Base-by-base conservation (phyloP, 2,329 filamentous ascomycete genomes). In the Aureobasidium sp. region DNA sequence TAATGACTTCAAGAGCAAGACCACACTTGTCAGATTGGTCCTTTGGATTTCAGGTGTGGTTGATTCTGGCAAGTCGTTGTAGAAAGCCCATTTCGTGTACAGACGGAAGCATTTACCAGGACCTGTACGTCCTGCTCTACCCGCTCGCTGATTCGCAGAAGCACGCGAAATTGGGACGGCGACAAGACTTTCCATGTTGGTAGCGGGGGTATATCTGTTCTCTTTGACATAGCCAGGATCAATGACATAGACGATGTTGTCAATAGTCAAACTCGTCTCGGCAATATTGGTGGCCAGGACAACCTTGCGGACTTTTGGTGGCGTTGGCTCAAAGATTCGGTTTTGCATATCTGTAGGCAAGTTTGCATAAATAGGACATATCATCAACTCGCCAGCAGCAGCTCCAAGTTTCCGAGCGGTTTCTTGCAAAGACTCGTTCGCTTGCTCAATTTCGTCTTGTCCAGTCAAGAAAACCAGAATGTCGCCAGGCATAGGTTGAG, bases 211-310 rank as follows among this genome's bases (percentile, higher is more conserved):
- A 77, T 93, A 97, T 1, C 92, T 84, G 67, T 96, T 96, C 71
- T 97, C 91, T 73, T 99, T 99, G 65, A 94, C 91, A 66, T 95
- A 96, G 0, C 94, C 94, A 0, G 90, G 90, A 68, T 99, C 94
- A 63, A 97, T 96, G 39, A 97, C 94, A 72, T 95, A 97, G 9
- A 93, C 89, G 63, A 97, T 96, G 17, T 92, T 93, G 71, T 97
- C 92, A 62, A 99, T 96, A 0, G 94, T 99, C 70, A 99, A 77
- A 78, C 86, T 91, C 0, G 94, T 99, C 74, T 99, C 94, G 2
- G 94, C 94, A 73, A 99, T 97, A 71, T 99, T 99, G 2, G 94
- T 97, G 0, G 93, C 91, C 40, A 97, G 77, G 0, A 99, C 91
- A 0, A 97, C 91, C 72, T 97, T 99, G 31, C 94, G 84, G 0